A percentile compares a stretch with the other conserved stretches of the same genome.
Conservation (phyloP, 1,284 basidiomycete species). For the Microbotryum violaceum region DNA sequence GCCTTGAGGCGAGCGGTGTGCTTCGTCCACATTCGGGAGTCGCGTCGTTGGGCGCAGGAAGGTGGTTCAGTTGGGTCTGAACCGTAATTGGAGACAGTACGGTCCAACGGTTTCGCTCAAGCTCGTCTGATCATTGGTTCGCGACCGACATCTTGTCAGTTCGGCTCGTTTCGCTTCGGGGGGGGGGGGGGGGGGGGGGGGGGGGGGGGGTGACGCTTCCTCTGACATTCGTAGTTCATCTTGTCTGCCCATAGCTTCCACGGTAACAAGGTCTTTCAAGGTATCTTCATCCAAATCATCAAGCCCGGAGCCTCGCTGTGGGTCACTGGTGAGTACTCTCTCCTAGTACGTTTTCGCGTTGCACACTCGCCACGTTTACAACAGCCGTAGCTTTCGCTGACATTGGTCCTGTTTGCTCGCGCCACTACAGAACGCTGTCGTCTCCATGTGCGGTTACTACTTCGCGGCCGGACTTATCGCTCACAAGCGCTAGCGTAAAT, state of each 20-base stretch:
- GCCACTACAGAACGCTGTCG: constrained; percentile 39
- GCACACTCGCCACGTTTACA: neutral
- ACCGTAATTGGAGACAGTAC: too few species aligned
- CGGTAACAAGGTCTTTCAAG: constrained; percentile 42
- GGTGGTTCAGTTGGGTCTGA: too few species aligned
- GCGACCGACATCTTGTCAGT: constrained; percentile 47
- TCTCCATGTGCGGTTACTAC: constrained; percentile 50
- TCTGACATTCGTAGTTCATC: neutral
- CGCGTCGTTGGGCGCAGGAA: too few species aligned
- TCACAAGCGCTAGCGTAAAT: constrained; percentile 50
- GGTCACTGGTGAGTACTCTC: constrained; percentile 50
- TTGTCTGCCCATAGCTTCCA: constrained; percentile 6
- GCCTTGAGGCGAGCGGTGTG: too few species aligned
- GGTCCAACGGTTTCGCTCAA: too few species aligned
- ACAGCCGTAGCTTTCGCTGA: too few species aligned
- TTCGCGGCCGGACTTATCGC: constrained; percentile 50
- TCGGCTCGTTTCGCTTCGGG: neutral
- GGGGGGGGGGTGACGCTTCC: neutral
- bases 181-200: too few species aligned
- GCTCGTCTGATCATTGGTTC: too few species aligned
- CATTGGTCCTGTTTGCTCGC: neutral
- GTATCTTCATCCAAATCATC: constrained; percentile 46
- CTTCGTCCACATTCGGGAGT: too few species aligned
- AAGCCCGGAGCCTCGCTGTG: constrained; percentile 41
- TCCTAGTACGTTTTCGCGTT: constrained; percentile 37